Evolutionary conservation across 169 alveolate species (phyloP), one percentile per base, ranked within the genome.

Genomic region (Eimeria sp.): DNA sequence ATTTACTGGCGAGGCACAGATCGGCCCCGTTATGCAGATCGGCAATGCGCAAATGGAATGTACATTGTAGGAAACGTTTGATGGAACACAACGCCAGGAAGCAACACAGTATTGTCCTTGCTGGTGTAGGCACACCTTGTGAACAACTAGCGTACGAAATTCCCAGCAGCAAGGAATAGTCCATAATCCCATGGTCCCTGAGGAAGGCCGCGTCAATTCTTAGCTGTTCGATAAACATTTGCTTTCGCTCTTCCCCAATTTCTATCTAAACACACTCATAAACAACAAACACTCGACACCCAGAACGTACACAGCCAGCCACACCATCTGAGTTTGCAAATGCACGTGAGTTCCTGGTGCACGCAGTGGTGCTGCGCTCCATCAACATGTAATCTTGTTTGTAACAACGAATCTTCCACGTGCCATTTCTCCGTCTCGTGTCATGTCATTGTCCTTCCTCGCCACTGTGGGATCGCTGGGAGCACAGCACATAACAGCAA

Each of bases 81-180:
- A 25, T 5, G 3, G 70, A 63, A 63, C n/a, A n/a, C n/a, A n/a
- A n/a, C n/a, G n/a, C n/a, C n/a, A 63, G 13, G 73, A 9, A 40
- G 40, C 0, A n/a, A 65, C 40, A n/a, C 22, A 3, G 18, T 1
- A 5, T 65, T 2, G 5, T 49, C 7, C 10, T 7, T 54, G 13
- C 16, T 2, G 6, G 16, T 1, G 14, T 3, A 57, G 1, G 9
- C 30, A 27, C 63, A 54, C 84, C 75, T 67, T 63, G 65, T n/a
- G 76, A 34, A 18, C 95, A 75, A 40, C 63, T 75, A 10, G 67
- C 80, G 93, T 97, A 76, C 95, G 98, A 98, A 63, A 98, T 97
- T 30, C 99, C 99, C 34, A 98, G 97, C 6, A 98, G 97, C 47
- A 98, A 96, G 30, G 99, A 98, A 95, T 98, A 98, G 97, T 98